A percentile compares a stretch with the other conserved stretches of the same genome.
Conservation (phyloP, 352 stramenopile species). For the Globisporangium canariense region DNA sequence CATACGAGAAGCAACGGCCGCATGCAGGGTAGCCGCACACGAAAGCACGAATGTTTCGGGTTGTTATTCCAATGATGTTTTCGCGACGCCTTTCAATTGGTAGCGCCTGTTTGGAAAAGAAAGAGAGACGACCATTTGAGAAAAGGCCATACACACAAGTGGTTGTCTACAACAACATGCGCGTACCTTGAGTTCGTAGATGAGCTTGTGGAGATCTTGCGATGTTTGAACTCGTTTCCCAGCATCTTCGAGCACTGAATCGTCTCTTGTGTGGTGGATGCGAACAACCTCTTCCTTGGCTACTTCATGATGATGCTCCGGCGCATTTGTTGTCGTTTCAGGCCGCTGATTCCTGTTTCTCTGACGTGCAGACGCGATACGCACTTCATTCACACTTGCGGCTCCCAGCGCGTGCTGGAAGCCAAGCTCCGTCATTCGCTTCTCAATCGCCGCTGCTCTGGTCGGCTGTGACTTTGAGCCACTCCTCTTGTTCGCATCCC, state of each 20-base stretch:
- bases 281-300: background rate
- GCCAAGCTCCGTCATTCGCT: conserved; percentile 34
- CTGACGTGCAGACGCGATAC: background rate
- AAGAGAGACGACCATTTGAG: background rate
- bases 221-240: conserved; percentile 19
- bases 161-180: background rate
- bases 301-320: background rate
- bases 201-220: conserved; percentile 51
- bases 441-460: conserved; percentile 40
- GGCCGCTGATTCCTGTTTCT: conserved; percentile 5
- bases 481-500: background rate
- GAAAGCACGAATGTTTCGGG: conserved; percentile 40
- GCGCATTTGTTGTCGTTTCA: background rate
- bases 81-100: conserved; percentile 40
- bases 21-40: conserved; percentile 54
- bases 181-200: conserved; percentile 62
- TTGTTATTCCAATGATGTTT: conserved; percentile 44
- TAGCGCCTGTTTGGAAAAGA: conserved; percentile 26
- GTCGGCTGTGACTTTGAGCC: conserved; percentile 28
- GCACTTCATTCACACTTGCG: conserved; percentile 1
- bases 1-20: conserved; percentile 58
- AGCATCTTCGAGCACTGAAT: conserved; percentile 5
- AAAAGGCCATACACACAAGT: background rate
- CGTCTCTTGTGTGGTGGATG: conserved; percentile 3
- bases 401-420: conserved; percentile 30